Evolutionary conservation across 495 filamentous ascomycete species (phyloP), one percentile per base, ranked within the genome.

Genomic region (Cercophora samala): DNA sequence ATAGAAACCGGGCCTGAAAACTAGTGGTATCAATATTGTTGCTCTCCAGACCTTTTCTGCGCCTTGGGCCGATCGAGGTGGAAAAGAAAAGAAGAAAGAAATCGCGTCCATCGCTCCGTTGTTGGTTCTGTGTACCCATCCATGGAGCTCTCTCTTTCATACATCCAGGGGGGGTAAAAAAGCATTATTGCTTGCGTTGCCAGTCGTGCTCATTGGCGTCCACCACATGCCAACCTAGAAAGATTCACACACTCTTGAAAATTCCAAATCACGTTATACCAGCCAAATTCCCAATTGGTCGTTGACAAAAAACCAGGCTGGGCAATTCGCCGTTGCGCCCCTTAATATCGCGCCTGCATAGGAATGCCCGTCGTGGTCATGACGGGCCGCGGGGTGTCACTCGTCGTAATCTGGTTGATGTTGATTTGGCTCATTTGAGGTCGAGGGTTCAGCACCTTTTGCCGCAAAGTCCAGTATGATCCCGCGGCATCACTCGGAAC

Each of bases 311-410:
- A 24, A 21, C 18, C 9, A 26, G 55, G 25, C 58, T 17, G 29
- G 13, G 21, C 18, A 21, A 24, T 26, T 19, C 17, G 26, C 5
- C 6, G 58, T 24, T 19, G 24, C 13, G 5, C 21, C 59, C 21
- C 58, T 64, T 58, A 58, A 64, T 23, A 68, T 0, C 17, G 51
- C 63, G 61, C 21, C 54, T 66, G 66, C 2, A 32, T 46, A 15
- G 61, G 32, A 5, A 69, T 22, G 13, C 70, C 69, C n/a, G 64
- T 63, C 5, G 68, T 64, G 8, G 54, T 8, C 68, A 72, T 58
- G 18, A 72, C 69, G 13, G 75, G 61, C 8, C 76, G 74, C 15
- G 79, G 80, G 3, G 77, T 77, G 32, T 77, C 79, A 64, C 59
- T 76, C 1, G 78, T 81, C 2, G 74, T 77, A 61, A 74, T 72